These are phyloP conservation scores for Cutaneotrichosporon mucoides DNA, from an alignment of 1,284 basidiomycete genomes.

Conservation along the genomic window DNA sequence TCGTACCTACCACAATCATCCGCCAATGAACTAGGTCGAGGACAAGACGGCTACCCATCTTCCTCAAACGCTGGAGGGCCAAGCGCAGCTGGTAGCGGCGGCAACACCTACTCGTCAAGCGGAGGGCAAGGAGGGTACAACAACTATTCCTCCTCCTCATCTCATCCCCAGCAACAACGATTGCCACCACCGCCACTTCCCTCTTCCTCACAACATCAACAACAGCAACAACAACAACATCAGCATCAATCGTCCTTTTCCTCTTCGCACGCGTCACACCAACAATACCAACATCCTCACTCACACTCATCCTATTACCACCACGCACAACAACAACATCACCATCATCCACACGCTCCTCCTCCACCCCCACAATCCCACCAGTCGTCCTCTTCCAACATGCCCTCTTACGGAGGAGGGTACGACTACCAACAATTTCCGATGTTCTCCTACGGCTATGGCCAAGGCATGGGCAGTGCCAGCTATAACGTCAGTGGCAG, in stretches of 20 bases:
- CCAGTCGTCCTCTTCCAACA: too few relatives aligned
- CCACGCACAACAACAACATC: slow-evolving; percentile 3
- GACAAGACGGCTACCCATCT: neutral
- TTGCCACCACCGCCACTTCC: neutral
- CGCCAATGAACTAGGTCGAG: neutral
- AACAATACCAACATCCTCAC: slow-evolving; percentile 4
- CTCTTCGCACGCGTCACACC: neutral
- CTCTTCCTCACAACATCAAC: slow-evolving; percentile 3
- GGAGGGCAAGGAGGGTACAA: neutral
- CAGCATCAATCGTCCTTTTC: neutral
- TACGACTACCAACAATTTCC: too few relatives aligned
- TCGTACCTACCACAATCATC: neutral
- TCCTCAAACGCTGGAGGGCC: neutral
- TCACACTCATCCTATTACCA: too few relatives aligned
- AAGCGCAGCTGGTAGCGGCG: neutral
- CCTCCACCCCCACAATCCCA: too few relatives aligned
- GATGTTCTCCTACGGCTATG: too few relatives aligned
- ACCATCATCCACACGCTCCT: neutral
- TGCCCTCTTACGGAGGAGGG: too few relatives aligned
- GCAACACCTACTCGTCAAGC: neutral
- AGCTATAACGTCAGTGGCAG: slow-evolving; percentile 2
- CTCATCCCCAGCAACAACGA: neutral
- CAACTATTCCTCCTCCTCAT: neutral
- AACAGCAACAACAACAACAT: neutral
- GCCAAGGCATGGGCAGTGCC: too few relatives aligned